phyloP scores from a whole-genome alignment of 176 grass and related monocot species.

The Zizania latifolia region DNA sequence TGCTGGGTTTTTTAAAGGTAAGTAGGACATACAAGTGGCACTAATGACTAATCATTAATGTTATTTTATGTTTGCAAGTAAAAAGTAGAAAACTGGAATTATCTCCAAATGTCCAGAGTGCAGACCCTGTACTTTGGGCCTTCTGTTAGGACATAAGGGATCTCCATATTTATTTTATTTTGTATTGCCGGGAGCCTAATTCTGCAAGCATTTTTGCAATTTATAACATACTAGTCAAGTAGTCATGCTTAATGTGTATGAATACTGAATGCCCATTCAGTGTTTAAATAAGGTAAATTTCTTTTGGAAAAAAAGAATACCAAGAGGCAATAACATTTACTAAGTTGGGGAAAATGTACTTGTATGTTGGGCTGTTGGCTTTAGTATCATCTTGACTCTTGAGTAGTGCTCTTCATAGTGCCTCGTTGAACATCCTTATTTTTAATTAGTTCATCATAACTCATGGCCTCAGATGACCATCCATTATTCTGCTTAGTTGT shows the following conservation, averaged over 20 bases:
- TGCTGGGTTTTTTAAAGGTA: constrained; percentile 93
- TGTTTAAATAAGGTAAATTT: background rate
- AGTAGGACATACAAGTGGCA: background rate
- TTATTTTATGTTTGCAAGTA: constrained; percentile 20
- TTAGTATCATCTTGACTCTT: background rate
- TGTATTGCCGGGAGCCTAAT: background rate
- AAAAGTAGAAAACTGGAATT: background rate
- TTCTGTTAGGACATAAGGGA: constrained; percentile 3
- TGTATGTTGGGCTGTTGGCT: background rate
- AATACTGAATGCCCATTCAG: background rate
- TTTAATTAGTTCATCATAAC: background rate
- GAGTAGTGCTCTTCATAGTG: background rate
- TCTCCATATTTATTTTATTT: constrained; percentile 6
- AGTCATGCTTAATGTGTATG: background rate
- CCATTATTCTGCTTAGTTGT: background rate
- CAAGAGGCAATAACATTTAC: background rate
- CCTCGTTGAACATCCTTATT: background rate
- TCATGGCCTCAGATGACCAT: background rate
- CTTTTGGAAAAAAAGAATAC: background rate
- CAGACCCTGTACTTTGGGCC: background rate
- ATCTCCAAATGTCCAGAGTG: background rate
- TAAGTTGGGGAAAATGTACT: background rate
- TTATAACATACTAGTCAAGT: background rate
- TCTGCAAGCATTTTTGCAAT: background rate
- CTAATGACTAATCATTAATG: constrained; percentile 10